Evolutionary conservation across 2,329 filamentous ascomycete species (phyloP).

Genomic region (Fonsecaea nubica): DNA sequence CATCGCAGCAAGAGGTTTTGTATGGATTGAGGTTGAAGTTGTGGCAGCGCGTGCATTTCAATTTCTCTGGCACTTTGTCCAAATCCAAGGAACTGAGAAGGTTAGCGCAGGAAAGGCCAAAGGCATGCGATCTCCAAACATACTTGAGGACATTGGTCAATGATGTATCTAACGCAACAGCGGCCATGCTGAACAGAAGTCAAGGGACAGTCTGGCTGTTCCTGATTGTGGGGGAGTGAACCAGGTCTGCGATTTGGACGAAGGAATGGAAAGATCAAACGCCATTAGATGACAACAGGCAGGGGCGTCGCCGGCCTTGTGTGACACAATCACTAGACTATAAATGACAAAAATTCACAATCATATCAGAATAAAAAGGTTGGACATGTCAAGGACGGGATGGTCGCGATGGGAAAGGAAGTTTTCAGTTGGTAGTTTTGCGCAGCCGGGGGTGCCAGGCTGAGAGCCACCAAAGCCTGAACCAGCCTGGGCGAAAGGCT

Average conservation of each 20-base stretch:
- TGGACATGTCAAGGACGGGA: constrained; percentile 4
- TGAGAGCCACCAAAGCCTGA: constrained; percentile 8
- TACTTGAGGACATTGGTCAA: constrained; percentile 41
- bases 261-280: constrained; percentile 22
- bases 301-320: constrained; percentile 1
- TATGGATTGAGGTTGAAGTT: constrained; percentile 89
- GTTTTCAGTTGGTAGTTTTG: not conserved
- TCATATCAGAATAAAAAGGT: constrained; percentile 1
- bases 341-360: constrained; percentile 8
- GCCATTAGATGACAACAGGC: constrained; percentile 19
- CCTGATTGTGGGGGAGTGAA: not conserved
- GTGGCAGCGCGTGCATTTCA: constrained; percentile 92
- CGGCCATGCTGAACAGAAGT: constrained; percentile 25
- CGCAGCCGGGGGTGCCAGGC: constrained; percentile 1
- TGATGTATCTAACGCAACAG: constrained; percentile 28
- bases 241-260: constrained; percentile 13
- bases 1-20: constrained; percentile 91
- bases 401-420: not conserved
- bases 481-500: not conserved
- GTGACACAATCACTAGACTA: not conserved
- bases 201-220: not conserved
- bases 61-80: constrained; percentile 92
- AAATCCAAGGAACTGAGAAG: constrained; percentile 71
- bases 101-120: constrained; percentile 12
- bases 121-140: constrained; percentile 14